Base-by-base conservation (phyloP, 768 basidiomycete genomes). In the Gymnopilus dilepis region DNA sequence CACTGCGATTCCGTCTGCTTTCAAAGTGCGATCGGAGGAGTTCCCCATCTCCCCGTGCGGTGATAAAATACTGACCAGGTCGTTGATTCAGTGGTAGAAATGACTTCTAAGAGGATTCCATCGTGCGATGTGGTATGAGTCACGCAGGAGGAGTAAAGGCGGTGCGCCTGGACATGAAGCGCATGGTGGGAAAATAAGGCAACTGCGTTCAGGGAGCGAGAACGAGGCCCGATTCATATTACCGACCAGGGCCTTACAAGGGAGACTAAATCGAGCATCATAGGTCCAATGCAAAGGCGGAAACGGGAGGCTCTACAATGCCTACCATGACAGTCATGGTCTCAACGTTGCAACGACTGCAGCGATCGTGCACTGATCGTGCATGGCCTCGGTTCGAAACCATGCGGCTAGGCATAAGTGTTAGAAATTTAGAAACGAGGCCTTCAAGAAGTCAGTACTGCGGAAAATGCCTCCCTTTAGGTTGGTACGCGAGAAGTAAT, bases 221-320 rank as follows among this genome's bases (percentile, higher is more conserved):
- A 50, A 58, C 37, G 57, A 58, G 57, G 57, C 57, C 28, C 33
- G 45, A 47, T 30, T 48, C 56, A 38, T 21, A 33, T 19, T 48
- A 40, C 45, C 33, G 22, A 47, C 43, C 19, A 48, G 19, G 26
- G 17, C 19, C 8, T 12, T 33, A 30, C 1, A 38, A 37, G 37
- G 34, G 15, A 12, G 24, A 24, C 21, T 22, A 24, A 53, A 34
- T 34, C 51, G 24, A 53, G 31, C 31, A 21, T 33, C 51, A 34
- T 19, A 13, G 12, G 24, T n/a, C 9, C 51, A 24, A 4, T 19
- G 11, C 30, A 53, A 6, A 33, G 34, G 34, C 31, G 5, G 21
- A 5, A 33, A 54, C 8, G 24, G 37, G 24, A 11, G 22, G 26
- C 2, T 13, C 8, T 21, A n/a, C 26, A 9, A 1, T 28, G 11